Base-by-base conservation (phyloP, 2,329 filamentous ascomycete genomes). In the Epichloe festucae region DNA sequence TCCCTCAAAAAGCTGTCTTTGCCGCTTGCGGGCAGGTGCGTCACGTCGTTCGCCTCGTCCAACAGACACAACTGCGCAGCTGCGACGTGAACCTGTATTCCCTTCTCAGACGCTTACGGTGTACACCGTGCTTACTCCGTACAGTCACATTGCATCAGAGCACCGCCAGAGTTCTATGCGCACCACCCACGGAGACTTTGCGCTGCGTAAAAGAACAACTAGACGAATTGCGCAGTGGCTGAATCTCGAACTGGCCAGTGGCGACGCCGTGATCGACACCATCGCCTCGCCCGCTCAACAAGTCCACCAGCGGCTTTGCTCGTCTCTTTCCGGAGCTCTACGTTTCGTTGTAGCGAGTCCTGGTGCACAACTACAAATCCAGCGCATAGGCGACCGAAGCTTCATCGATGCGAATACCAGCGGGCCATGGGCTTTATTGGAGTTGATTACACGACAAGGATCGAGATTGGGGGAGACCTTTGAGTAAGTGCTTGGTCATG, bases 381-480 rank as follows among this genome's bases (percentile, higher is more conserved):
- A 11, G 44, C 44, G 27, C 44, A 19, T 8, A 12, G n/a, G 48
- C 39, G 21, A 31, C 15, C 11, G 27, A 27, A 21, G 23, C 6
- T 44, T 19, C 15, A 21, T 43, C 47, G 39, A 43, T 47, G 41
- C n/a, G 12, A 41, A 38, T 42, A 41, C 34, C 31, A 49, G 48
- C 56, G 62, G 65, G 66, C 64, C 64, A 68, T 68, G 66, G 62
- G 63, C 63, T 65, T 65, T 59, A 58, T 53, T 60, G 52, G 50
- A 60, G 58, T 42, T 53, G 53, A 54, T 59, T 57, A 54, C 58
- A 56, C 51, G 55, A 59, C 57, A 58, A 60, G 61, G 59, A 66
- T 57, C 41, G 63, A 64, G 59, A 59, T 58, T 53, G 60, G 62
- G 59, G 59, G 57, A 59, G 52, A 58, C 58, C 52, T 59, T 53